Percentiles rank a stretch among this genome's conserved stretches.
These are phyloP conservation scores for Trichoderma sp. DNA, from an alignment of 2,329 filamentous ascomycete genomes.

Conservation along the genomic window DNA sequence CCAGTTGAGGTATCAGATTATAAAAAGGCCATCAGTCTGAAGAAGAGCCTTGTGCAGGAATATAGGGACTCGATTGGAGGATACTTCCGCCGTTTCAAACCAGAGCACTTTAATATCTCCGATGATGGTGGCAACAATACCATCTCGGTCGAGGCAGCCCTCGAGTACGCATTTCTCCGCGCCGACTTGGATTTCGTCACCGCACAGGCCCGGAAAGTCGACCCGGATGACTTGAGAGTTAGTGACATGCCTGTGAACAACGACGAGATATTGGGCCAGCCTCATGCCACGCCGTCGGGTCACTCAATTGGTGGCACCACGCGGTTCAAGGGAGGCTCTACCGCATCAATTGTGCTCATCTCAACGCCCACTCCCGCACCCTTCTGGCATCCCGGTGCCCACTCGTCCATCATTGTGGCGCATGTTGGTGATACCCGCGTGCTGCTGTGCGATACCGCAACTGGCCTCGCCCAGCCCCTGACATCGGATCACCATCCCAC, in stretches of 20 bases:
- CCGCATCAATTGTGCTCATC: conserved; percentile 83
- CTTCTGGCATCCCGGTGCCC: conserved; percentile 90
- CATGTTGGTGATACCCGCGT: conserved; percentile 94
- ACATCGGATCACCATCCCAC: conserved; percentile 92
- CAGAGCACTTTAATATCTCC: conserved; percentile 64
- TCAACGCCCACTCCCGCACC: conserved; percentile 88
- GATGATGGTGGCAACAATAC: conserved; percentile 30
- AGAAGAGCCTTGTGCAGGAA: conserved; percentile 66
- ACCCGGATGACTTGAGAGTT: conserved; percentile 65
- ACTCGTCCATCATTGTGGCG: conserved; percentile 78
- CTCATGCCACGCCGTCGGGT: conserved; percentile 51
- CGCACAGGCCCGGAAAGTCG: conserved; percentile 80
- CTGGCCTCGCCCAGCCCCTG: conserved; percentile 73
- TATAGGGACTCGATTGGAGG: conserved; percentile 87
- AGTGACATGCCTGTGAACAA: conserved; percentile 78
- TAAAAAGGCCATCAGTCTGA: conserved; percentile 63
- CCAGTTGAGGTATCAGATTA: conserved; percentile 52
- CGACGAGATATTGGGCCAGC: conserved; percentile 73
- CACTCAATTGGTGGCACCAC: conserved; percentile 68
- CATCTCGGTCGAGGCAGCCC: conserved; percentile 67
- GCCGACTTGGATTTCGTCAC: conserved; percentile 93
- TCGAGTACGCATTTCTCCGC: conserved; percentile 90
- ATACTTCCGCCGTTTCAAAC: conserved; percentile 89
- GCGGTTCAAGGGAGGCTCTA: conserved; percentile 91
- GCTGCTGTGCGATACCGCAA: conserved; percentile 80